Percentiles rank a stretch among this genome's conserved stretches.
Conservation (phyloP, 345 rosid species). For the Ailanthus altissimus region DNA sequence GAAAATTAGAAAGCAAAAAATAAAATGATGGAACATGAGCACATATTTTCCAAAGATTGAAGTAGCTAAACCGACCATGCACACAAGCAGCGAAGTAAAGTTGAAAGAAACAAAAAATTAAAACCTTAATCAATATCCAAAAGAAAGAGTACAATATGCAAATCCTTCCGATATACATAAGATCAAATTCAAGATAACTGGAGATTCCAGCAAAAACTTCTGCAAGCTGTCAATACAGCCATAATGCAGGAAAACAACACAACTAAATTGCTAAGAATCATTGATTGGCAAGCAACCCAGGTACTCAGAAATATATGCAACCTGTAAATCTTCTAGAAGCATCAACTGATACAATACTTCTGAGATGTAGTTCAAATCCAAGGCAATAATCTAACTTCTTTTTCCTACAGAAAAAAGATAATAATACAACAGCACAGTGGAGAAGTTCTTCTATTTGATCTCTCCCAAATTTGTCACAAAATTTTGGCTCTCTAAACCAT, state of each 20-base stretch:
- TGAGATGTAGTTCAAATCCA: background rate
- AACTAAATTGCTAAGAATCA: background rate
- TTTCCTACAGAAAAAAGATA: background rate
- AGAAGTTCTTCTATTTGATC: background rate
- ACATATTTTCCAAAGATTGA: background rate
- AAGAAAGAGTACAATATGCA: background rate
- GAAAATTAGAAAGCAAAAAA: constrained; percentile 14
- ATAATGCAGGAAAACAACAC: background rate
- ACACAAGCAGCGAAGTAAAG: constrained; percentile 5
- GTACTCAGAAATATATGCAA: background rate
- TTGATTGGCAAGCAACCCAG: background rate
- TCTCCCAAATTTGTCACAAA: background rate
- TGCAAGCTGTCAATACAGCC: background rate
- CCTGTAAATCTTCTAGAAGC: background rate
- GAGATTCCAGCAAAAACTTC: background rate
- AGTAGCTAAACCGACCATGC: constrained; percentile 7
- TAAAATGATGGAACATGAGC: background rate
- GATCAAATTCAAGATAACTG: background rate
- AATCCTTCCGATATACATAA: background rate
- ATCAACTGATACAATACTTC: background rate
- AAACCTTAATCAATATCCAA: background rate
- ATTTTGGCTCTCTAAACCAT: background rate
- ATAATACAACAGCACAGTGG: background rate
- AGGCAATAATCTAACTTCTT: background rate
- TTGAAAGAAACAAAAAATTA: background rate